Conservation (phyloP, 1,139 yeast species). For the Debaryomyces robertsiae region DNA sequence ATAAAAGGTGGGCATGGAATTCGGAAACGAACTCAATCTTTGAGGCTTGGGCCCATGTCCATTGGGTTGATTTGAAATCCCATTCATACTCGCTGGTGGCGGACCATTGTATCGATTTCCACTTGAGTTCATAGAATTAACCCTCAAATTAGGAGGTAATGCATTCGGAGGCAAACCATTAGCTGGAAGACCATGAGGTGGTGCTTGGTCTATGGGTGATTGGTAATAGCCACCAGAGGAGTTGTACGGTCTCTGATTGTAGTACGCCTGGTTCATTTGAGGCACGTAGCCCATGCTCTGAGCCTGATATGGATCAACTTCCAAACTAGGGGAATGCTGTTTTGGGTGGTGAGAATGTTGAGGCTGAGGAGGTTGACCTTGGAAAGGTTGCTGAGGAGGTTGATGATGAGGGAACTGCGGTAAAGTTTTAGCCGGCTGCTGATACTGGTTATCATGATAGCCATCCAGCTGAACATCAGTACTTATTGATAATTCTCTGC, state of each 20-base stretch:
- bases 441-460: slow-evolving; percentile 13
- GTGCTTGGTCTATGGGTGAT: slow-evolving; percentile 30
- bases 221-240: slow-evolving; percentile 16
- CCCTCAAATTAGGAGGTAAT: slow-evolving; percentile 31
- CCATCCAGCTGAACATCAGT: slow-evolving; percentile 11
- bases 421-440: slow-evolving; percentile 8
- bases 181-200: slow-evolving; percentile 43
- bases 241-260: slow-evolving; percentile 7
- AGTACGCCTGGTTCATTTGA: slow-evolving; percentile 11
- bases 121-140: slow-evolving; percentile 9
- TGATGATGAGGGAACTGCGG: slow-evolving; percentile 7
- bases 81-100: slow-evolving; percentile 13
- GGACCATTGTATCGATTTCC: slow-evolving; percentile 7
- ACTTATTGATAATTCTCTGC: slow-evolving; percentile 32
- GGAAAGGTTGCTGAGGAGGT: slow-evolving; percentile 10
- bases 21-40: slow-evolving; percentile 21
- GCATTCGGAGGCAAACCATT: slow-evolving; percentile 34
- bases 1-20: slow-evolving; percentile 19
- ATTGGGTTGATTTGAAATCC: slow-evolving; percentile 9
- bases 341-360: slow-evolving; percentile 14
- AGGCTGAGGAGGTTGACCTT: slow-evolving; percentile 10
- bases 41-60: slow-evolving; percentile 11
- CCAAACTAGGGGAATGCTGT: slow-evolving; percentile 7
- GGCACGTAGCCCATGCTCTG: slow-evolving; percentile 1
- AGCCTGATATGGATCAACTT: slow-evolving; percentile 3